Conservation (phyloP, 2,329 filamentous ascomycete species). For the Colletotrichum sidae region DNA sequence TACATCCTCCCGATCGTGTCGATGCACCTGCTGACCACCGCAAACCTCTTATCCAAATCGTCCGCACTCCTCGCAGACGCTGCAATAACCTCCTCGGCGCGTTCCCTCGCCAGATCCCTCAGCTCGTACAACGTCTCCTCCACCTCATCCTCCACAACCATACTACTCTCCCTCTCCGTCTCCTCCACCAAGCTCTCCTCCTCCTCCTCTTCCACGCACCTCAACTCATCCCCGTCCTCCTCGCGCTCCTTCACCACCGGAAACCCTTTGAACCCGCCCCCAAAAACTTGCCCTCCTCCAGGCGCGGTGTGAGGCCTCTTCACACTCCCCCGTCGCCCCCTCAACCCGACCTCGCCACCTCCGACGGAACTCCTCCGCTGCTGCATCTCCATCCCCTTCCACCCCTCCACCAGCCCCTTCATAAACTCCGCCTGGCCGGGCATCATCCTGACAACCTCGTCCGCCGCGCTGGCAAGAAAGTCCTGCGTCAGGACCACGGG, state of each 20-base stretch:
- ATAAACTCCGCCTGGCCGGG: slow-evolving; percentile 33
- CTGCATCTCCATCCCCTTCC: slow-evolving; percentile 30
- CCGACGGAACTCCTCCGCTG: slow-evolving; percentile 14
- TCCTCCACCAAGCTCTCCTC: not conserved
- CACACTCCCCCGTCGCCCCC: not conserved
- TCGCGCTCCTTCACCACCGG: slow-evolving; percentile 4
- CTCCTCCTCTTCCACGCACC: slow-evolving; percentile 16
- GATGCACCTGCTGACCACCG: slow-evolving; percentile 27
- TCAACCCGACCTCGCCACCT: not conserved
- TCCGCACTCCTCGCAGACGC: not conserved
- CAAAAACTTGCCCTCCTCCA: slow-evolving; percentile 4
- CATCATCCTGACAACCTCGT: slow-evolving; percentile 35
- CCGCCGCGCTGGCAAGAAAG: slow-evolving; percentile 29
- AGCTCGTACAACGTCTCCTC: slow-evolving; percentile 27
- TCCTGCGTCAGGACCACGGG: slow-evolving; percentile 20
- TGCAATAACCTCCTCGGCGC: slow-evolving; percentile 15
- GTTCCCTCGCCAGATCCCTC: slow-evolving; percentile 24
- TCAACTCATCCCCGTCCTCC: not conserved
- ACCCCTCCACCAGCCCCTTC: slow-evolving; percentile 33
- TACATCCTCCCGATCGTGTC: slow-evolving; percentile 29
- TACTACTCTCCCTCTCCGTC: not conserved
- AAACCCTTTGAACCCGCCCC: slow-evolving; percentile 11
- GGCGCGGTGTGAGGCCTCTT: slow-evolving; percentile 31
- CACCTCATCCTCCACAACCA: slow-evolving; percentile 1
- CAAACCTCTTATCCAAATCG: slow-evolving; percentile 13